Evolutionary conservation across 768 basidiomycete species (phyloP).

Genomic region (Hygrophoropsis aurantiaca): DNA sequence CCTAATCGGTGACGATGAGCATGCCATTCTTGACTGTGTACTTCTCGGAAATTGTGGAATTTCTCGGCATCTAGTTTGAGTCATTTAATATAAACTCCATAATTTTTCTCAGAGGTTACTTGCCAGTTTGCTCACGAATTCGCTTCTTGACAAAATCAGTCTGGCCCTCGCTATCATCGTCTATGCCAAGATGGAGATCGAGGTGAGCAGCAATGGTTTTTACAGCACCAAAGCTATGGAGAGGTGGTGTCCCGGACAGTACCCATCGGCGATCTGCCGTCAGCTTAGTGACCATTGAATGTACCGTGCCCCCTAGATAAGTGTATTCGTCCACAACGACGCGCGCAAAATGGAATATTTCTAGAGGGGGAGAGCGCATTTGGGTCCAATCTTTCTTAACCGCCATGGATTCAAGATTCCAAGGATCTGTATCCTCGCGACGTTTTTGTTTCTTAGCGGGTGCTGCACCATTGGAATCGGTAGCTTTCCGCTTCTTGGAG

Average conservation of each 20-base stretch:
- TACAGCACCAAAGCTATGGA: constrained; percentile 85
- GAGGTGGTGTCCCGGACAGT: constrained; percentile 93
- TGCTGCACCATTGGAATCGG: constrained; percentile 29
- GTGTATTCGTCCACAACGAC: constrained; percentile 95
- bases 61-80: constrained; percentile 69
- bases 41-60: constrained; percentile 96
- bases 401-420: constrained; percentile 63
- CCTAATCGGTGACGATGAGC: constrained; percentile 81
- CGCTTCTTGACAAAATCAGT: constrained; percentile 79
- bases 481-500: constrained; percentile 46
- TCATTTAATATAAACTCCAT: constrained; percentile 14
- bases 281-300: constrained; percentile 74
- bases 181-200: constrained; percentile 86
- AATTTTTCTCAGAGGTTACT: constrained; percentile 11
- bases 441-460: constrained; percentile 60
- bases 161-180: constrained; percentile 82
- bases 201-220: constrained; percentile 91
- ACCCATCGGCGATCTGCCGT: constrained; percentile 88
- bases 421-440: constrained; percentile 65
- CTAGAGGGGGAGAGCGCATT: constrained; percentile 82
- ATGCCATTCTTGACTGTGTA: constrained; percentile 91
- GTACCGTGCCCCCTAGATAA: constrained; percentile 79
- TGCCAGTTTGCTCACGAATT: constrained; percentile 81
- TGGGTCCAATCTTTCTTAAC: constrained; percentile 75
- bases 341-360: constrained; percentile 90